Percentiles rank a stretch among this genome's conserved stretches.
Evolutionary conservation across 2,329 filamentous ascomycete genomes (phyloP).

Genomic region (Seiridium cupressi): DNA sequence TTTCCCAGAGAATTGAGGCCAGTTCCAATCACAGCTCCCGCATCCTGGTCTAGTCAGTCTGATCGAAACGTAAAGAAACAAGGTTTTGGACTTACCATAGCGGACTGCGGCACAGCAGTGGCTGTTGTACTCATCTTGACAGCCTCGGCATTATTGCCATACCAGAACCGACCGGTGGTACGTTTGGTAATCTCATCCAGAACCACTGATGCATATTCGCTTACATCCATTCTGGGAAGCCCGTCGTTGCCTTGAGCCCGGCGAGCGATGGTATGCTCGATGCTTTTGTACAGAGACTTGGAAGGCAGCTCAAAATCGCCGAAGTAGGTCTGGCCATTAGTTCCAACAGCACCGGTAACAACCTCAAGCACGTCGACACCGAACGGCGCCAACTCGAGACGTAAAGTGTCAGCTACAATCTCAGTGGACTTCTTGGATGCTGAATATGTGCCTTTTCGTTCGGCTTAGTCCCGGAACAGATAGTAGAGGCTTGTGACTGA

Average conservation of each 20-base stretch:
- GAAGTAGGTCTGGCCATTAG: conserved; percentile 24
- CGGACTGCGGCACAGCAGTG: conserved; percentile 17
- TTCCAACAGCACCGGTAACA: conserved; percentile 22
- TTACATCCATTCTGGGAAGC: conserved; percentile 18
- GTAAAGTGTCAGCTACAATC: conserved; percentile 22
- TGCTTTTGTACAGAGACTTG: conserved; percentile 20
- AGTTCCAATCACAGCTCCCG: conserved; percentile 17
- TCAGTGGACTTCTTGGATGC: conserved; percentile 26
- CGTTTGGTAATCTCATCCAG: conserved; percentile 15
- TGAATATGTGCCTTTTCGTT: conserved; percentile 9
- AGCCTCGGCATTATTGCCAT: conserved; percentile 15
- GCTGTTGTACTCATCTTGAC: conserved; percentile 19
- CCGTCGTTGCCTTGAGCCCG: conserved; percentile 19
- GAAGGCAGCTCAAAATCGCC: conserved; percentile 19
- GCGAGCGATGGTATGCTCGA: conserved; percentile 15
- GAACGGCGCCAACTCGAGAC: conserved; percentile 25
- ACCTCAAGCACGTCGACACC: conserved; percentile 24
- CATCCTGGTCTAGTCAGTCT: conserved; percentile 17
- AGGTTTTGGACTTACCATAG: conserved; percentile 9
- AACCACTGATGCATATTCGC: conserved; percentile 19
- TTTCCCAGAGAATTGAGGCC: conserved; percentile 17
- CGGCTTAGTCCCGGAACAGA: too few species aligned
- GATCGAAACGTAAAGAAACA: background rate
- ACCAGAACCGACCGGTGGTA: conserved; percentile 20
- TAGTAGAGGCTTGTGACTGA: background rate